Evolutionary conservation across 192 early-diverging fungal genomes (phyloP).

Genomic region (Umbelopsis vinacea): DNA sequence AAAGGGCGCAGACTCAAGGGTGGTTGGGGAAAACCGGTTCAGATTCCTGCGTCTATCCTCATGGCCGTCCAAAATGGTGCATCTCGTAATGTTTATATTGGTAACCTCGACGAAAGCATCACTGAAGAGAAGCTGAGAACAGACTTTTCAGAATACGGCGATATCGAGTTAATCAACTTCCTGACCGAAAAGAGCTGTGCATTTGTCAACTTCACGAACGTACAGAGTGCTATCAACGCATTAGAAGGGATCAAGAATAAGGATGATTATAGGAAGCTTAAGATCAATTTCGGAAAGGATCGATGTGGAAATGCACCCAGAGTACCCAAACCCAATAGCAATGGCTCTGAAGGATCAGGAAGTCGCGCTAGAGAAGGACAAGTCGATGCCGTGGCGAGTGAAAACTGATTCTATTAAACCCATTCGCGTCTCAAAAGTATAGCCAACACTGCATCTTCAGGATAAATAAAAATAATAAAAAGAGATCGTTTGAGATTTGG

Average conservation of each 20-base stretch:
- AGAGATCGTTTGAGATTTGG: too few species aligned
- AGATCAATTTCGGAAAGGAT: slow-evolving; percentile 83
- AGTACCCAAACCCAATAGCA: slow-evolving; percentile 22
- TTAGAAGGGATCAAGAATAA: slow-evolving; percentile 62
- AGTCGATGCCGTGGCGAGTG: neutral
- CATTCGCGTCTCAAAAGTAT: too few species aligned
- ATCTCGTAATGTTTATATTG: slow-evolving; percentile 81
- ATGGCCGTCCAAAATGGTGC: slow-evolving; percentile 62
- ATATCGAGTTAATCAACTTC: slow-evolving; percentile 84
- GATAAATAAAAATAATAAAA: too few species aligned
- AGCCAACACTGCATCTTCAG: too few species aligned
- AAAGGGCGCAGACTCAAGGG: slow-evolving; percentile 74
- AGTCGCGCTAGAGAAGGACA: neutral
- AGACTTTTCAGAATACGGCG: slow-evolving; percentile 82
- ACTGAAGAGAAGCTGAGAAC: slow-evolving; percentile 68
- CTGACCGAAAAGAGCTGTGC: slow-evolving; percentile 80
- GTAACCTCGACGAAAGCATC: slow-evolving; percentile 60
- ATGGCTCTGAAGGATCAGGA: neutral
- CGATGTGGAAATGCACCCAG: slow-evolving; percentile 79
- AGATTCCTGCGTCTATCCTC: slow-evolving; percentile 53
- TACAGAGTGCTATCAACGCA: slow-evolving; percentile 74
- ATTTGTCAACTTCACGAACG: slow-evolving; percentile 87
- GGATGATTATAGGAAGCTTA: slow-evolving; percentile 56
- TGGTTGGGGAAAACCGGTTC: slow-evolving; percentile 76
- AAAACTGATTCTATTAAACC: neutral